These are phyloP conservation scores for Monosporascus sp. DNA, from an alignment of 2,329 filamentous ascomycete genomes.

Conservation along the genomic window DNA sequence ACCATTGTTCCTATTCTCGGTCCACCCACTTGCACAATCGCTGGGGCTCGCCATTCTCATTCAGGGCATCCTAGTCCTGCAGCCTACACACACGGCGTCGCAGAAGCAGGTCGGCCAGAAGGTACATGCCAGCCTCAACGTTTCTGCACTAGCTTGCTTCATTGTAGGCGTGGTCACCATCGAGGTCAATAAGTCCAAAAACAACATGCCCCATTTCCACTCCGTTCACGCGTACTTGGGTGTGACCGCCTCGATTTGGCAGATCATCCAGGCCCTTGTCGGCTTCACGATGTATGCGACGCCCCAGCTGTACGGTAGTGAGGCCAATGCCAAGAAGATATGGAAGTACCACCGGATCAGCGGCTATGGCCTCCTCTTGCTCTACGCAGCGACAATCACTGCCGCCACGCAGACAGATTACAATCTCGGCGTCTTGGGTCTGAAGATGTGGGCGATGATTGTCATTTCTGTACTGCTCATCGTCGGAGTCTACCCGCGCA, in stretches of 20 bases:
- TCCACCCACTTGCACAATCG: constrained; percentile 70
- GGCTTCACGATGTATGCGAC: constrained; percentile 79
- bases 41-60: constrained; percentile 68
- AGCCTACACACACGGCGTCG: constrained; percentile 72
- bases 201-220: constrained; percentile 66
- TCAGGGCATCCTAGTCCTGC: constrained; percentile 77
- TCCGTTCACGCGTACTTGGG: constrained; percentile 80
- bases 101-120: constrained; percentile 63
- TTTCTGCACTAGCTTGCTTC: constrained; percentile 56
- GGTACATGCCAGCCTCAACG: constrained; percentile 66
- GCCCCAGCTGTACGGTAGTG: constrained; percentile 70
- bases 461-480: constrained; percentile 62
- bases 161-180: constrained; percentile 64
- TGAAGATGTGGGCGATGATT: constrained; percentile 72
- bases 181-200: constrained; percentile 76
- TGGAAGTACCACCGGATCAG: constrained; percentile 85
- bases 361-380: constrained; percentile 67
- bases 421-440: constrained; percentile 60
- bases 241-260: constrained; percentile 64
- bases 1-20: constrained; percentile 72
- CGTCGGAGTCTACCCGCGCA: constrained; percentile 67
- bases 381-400: constrained; percentile 69
- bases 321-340: constrained; percentile 71
- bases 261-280: constrained; percentile 69
- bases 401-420: constrained; percentile 75